phyloP scores from a whole-genome alignment of 495 filamentous ascomycete genomes.

The Daldinia loculata region DNA sequence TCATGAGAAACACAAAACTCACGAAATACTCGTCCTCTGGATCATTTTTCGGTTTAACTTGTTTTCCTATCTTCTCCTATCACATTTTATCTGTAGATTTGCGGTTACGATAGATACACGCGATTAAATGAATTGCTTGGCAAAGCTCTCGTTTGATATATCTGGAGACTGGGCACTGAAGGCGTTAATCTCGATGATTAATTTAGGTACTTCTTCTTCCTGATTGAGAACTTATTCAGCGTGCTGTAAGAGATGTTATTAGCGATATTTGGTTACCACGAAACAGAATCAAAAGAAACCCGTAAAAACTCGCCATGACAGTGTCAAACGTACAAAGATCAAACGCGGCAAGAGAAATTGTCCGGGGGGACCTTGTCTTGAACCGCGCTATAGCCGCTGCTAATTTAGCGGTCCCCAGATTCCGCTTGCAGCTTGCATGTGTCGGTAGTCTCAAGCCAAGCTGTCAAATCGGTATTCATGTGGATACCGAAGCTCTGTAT shows the following conservation, averaged over 20 bases:
- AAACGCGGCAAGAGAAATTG: background rate
- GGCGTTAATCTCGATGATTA: no score
- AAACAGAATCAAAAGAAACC: no score
- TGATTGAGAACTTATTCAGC: background rate
- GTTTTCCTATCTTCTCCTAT: background rate
- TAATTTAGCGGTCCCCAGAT: background rate
- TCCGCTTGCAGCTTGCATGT: background rate
- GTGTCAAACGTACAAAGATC: background rate
- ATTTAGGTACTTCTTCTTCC: no score
- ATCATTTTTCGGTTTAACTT: background rate
- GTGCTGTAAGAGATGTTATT: background rate
- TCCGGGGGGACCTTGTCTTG: background rate
- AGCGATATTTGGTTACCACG: background rate
- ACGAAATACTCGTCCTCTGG: background rate
- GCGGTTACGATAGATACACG: background rate
- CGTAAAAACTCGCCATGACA: background rate
- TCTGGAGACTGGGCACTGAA: background rate
- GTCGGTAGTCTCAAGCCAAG: background rate
- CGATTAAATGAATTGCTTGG: no score
- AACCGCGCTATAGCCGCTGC: background rate
- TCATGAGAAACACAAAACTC: background rate
- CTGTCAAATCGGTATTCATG: background rate
- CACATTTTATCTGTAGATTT: background rate
- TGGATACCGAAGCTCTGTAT: background rate
- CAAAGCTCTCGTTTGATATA: background rate